Base-by-base conservation (phyloP, 2,329 filamentous ascomycete species). In the Aspergillus puulaauensis region DNA sequence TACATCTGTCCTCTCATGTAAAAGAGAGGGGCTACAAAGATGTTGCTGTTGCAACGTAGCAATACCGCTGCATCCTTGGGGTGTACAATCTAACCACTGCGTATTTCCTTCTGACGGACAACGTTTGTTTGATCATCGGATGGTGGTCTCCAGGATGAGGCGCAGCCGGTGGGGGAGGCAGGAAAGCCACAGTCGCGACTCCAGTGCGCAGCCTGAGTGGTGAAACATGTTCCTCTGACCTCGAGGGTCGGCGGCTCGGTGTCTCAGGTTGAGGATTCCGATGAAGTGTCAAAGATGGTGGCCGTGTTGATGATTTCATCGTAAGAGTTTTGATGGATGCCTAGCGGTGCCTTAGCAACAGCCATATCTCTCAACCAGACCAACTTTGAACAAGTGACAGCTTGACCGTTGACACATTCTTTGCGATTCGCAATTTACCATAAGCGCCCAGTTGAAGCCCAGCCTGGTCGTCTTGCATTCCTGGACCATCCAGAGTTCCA, bases 261-360 rank as follows among this genome's bases (percentile, higher is more conserved):
- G 49, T 52, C 49, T 52, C 49, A 52, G 40, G 21, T 43, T 35
- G 24, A 48, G 35, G 46, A 14, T 43, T n/a, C 24, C 35, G 33
- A 43, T 43, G 40, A 43, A 43, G n/a, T n/a, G n/a, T 43, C 40
- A 43, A 37, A 35, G 11, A 12, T 48, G n/a, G 15, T 11, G 35
- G 19, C 23, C n/a, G 24, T 23, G 17, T 40, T 21, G 27, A 47
- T 55, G 50, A 59, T 37, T 40, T 60, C 52, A 56, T 51, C 45
- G 45, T 15, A 54, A 48, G 43, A 51, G 9, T 56, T 56, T 58
- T 59, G 27, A 49, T 56, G 52, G 61, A 62, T 65, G 63, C 61
- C 63, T 65, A 60, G 52, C 21, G 45, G 40, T 57, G 55, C 60
- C 58, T 59, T 37, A 52, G 44, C 21, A 24, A n/a, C 15, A 24